Conservation (phyloP, 208 protist genomes). For the Angomonas deanei region DNA sequence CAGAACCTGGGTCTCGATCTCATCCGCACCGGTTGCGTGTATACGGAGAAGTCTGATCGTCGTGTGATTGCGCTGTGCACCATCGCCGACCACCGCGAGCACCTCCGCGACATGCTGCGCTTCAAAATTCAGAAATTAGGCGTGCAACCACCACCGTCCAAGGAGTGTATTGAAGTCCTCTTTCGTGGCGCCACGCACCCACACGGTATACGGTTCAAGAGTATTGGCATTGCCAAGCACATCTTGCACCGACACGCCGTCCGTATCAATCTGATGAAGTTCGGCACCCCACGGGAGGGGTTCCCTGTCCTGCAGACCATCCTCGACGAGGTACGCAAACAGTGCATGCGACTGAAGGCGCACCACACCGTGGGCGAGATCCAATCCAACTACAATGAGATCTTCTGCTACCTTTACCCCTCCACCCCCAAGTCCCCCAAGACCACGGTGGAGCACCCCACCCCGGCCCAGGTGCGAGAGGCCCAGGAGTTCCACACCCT, state of each 20-base stretch:
- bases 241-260: constrained; percentile 68
- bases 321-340: constrained; percentile 64
- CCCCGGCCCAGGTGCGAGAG: constrained; percentile 36
- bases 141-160: constrained; percentile 67
- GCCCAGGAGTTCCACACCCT: constrained; percentile 62
- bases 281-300: constrained; percentile 76
- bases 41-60: constrained; percentile 62
- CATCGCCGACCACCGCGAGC: constrained; percentile 77
- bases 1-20: constrained; percentile 73
- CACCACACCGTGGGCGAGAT: constrained; percentile 71
- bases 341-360: constrained; percentile 63
- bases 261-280: constrained; percentile 79
- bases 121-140: constrained; percentile 84
- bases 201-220: constrained; percentile 85
- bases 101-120: constrained; percentile 74
- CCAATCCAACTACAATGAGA: constrained; percentile 71
- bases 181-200: constrained; percentile 83
- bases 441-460: constrained; percentile 69
- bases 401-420: constrained; percentile 83
- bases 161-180: constrained; percentile 69
- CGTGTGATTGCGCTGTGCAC: constrained; percentile 73
- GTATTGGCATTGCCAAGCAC: constrained; percentile 71
- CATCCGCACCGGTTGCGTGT: constrained; percentile 62
- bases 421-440: constrained; percentile 78
- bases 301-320: constrained; percentile 78